Base-by-base conservation (phyloP, 2,329 filamentous ascomycete genomes). In the Triangularia setosa region DNA sequence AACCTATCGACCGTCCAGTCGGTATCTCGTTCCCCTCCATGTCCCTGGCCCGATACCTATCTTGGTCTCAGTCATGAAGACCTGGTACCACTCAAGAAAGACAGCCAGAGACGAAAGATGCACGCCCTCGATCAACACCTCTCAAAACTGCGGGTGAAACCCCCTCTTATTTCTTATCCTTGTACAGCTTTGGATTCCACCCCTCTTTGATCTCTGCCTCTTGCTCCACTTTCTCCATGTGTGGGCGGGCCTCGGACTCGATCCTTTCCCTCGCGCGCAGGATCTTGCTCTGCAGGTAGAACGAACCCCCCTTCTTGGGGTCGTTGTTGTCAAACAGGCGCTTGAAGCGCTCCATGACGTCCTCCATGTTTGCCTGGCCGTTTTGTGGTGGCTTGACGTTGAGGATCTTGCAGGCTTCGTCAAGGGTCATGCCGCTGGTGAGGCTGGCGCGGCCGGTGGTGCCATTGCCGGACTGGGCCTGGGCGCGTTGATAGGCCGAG, bases 241-340 rank as follows among this genome's bases (percentile, higher is more conserved):
- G 85, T 65, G 90, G 87, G 69, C 88, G 84, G 48, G 95, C 81
- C 79, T 99, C 94, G 72, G 90, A 84, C 81, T 98, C 94, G 79
- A 99, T 90, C 69, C 95, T 84, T 80, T 99, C 94, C 72, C 94
- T 87, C 64, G 95, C 95, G 67, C 95, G 84, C 71, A 98, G 79
- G 62, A 99, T 87, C 81, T 99, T 99, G 83, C 94, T 98, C 80
- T 99, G 95, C 58, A 99, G 83, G 78, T 99, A 99, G 79, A 99
- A 99, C 73, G 93, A 97, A 61, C 95, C 95, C 35, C 95, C 95
- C 75, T 97, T 97, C 78, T 96, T 84, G 11, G 95, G 94, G 69
- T 99, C 91, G 80, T 99, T 99, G 71, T 87, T 81, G 78, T 99
- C 95, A 76, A 97, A 99, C 57, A 99, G 81, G 69, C 90, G 88